Evolutionary conservation across 2,329 filamentous ascomycete species (phyloP).

Genomic region (Drechslerella coelobrocha): DNA sequence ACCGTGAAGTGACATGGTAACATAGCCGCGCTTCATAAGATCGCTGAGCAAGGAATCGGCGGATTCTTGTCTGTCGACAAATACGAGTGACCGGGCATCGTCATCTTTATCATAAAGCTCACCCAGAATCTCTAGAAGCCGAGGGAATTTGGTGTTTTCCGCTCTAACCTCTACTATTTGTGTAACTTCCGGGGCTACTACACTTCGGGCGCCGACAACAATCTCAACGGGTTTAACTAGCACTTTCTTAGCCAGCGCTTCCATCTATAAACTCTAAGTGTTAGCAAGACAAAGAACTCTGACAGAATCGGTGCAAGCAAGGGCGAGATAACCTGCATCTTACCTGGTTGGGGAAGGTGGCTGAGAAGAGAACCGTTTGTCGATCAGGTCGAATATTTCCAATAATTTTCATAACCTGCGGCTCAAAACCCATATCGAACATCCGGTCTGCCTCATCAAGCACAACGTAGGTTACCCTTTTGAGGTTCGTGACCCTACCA

Average conservation of each 20-base stretch:
- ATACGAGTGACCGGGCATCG: constrained; percentile 86
- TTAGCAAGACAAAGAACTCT: constrained; percentile 80
- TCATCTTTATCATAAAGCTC: constrained; percentile 69
- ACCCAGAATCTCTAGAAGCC: constrained; percentile 79
- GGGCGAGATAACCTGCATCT: constrained; percentile 82
- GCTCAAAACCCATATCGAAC: constrained; percentile 99
- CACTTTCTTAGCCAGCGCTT: constrained; percentile 55
- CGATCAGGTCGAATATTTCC: constrained; percentile 95
- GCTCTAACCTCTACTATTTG: constrained; percentile 96
- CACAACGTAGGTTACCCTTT: constrained; percentile 95
- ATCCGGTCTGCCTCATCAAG: constrained; percentile 99
- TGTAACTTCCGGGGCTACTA: constrained; percentile 93
- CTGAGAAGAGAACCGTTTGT: constrained; percentile 99
- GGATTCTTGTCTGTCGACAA: constrained; percentile 73
- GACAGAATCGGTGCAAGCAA: not conserved
- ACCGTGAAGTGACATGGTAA: constrained; percentile 82
- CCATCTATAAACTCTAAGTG: constrained; percentile 52
- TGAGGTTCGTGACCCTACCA: constrained; percentile 83
- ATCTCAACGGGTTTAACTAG: constrained; percentile 86
- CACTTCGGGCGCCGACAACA: constrained; percentile 64
- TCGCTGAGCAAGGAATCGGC: constrained; percentile 70
- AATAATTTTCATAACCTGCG: constrained; percentile 98
- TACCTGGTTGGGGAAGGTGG: constrained; percentile 98
- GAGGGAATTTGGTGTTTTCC: constrained; percentile 79
- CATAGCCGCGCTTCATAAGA: constrained; percentile 55